Base-by-base conservation (phyloP, 345 rosid species). In the Euphorbia peplus region DNA sequence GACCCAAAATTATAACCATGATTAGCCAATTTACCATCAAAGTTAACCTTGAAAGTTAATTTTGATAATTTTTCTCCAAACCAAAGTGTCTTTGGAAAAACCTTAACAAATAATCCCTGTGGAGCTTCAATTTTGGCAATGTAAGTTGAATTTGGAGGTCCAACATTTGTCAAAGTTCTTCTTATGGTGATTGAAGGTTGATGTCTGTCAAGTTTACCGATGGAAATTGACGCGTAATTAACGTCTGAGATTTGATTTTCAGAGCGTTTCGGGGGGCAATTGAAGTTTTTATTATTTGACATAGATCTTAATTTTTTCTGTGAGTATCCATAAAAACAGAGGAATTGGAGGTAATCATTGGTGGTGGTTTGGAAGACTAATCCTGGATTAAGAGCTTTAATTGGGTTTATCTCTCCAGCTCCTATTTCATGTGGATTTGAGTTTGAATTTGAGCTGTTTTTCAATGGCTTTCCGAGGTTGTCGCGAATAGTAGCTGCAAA, bases 191-290 rank as follows among this genome's bases (percentile, higher is more conserved):
- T 60, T 52, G 66, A 54, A 32, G 37, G 37, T 32, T 32, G 3
- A 6, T 32, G 37, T 44, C 81, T 64, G 24, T 57, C 73, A 24
- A 91, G 87, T 44, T 66, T 85, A 55, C 80, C 59, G 18, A 89
- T 82, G 68, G 96, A 91, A 68, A 91, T 83, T 19, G 97, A 91
- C 50, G 95, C 90, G 68, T 91, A 89, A 61, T 91, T 91, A 35
- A 91, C 29, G 62, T 54, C 74, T 16, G 95, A 87, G 53, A 91
- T 82, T 70, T 86, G 86, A 8, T 70, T 28, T 4, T 69, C 62
- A 16, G 60, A 30, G 4, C 76, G 65, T 29, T 62, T 74, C 19
- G 29, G 60, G 5, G 95, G 85, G 67, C 97, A 89, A 37, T 48
- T 75, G 81, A 84, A 86, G 64, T 84, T 73, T 7, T 76, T 19